A percentile compares a stretch with the other conserved stretches of the same genome.
These are phyloP conservation scores for Sisymbrium irio DNA, from an alignment of 345 rosid species.

Conservation along the genomic window DNA sequence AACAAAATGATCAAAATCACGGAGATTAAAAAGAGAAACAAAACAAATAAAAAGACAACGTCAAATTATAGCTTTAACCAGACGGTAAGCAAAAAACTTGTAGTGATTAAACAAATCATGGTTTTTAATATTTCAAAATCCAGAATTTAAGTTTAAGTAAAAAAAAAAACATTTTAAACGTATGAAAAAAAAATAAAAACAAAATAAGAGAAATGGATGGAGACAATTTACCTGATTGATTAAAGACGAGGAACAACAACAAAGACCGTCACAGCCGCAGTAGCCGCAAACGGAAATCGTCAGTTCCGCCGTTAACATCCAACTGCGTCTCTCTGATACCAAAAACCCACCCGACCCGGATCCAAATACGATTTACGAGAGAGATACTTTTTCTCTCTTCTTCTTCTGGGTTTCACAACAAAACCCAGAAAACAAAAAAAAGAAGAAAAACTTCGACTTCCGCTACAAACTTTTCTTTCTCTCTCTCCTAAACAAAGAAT, in stretches of 20 bases:
- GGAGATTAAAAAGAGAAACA: neutral
- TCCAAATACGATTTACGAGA: conserved; percentile 1
- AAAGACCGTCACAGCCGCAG: conserved; percentile 37
- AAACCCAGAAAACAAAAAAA: conserved; percentile 21
- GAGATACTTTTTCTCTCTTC: neutral
- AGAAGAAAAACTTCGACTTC: neutral
- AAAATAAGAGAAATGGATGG: conserved; percentile 1
- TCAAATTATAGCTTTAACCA: conserved; percentile 25
- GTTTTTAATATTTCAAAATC: neutral
- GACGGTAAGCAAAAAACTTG: conserved; percentile 9
- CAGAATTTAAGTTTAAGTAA: conserved; percentile 25
- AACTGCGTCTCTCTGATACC: conserved; percentile 23
- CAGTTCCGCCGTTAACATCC: conserved; percentile 28
- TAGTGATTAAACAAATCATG: conserved; percentile 15
- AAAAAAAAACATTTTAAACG: conserved; percentile 1
- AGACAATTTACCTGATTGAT: conserved; percentile 61
- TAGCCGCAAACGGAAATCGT: conserved; percentile 32
- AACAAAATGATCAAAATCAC: neutral
- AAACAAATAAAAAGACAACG: neutral
- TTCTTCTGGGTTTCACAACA: conserved; percentile 31
- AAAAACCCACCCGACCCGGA: conserved; percentile 25
- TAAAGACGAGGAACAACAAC: conserved; percentile 47
- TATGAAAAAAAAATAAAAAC: neutral
- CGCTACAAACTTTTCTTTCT: neutral
- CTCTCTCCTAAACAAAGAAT: conserved; percentile 15